Evolutionary conservation across 441 rosid genomes (phyloP).

Genomic region (Populus hybrid): DNA sequence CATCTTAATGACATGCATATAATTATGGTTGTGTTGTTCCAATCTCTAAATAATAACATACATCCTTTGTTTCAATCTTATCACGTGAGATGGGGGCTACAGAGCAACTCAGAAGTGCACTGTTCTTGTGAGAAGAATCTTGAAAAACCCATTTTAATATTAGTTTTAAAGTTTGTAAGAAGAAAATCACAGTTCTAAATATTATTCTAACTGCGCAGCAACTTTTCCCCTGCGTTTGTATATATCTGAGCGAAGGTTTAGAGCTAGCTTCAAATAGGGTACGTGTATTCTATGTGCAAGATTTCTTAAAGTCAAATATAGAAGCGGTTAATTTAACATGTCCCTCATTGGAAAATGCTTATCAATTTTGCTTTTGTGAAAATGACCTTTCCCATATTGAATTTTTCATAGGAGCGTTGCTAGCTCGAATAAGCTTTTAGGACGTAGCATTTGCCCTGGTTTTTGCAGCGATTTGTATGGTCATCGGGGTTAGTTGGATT

Average conservation of each 20-base stretch:
- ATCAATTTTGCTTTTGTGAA: not conserved
- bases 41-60: too few species aligned
- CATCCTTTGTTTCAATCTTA: too few species aligned
- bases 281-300: not conserved
- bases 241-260: not conserved
- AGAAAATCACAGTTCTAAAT: not conserved
- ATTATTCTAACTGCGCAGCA: not conserved
- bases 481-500: not conserved
- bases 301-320: not conserved
- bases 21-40: too few species aligned
- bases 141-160: not conserved
- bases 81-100: too few species aligned
- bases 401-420: too few species aligned
- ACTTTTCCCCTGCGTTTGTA: not conserved
- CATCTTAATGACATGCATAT: not conserved
- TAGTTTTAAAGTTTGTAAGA: too few species aligned
- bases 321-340: not conserved
- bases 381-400: too few species aligned
- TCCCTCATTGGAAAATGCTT: not conserved
- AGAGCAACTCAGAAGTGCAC: not conserved
- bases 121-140: not conserved
- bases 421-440: too few species aligned
- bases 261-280: not conserved
- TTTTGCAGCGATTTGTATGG: not conserved
- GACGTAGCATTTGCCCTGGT: not conserved